A percentile compares a stretch with the other conserved stretches of the same genome.
phyloP scores from a whole-genome alignment of 2,329 filamentous ascomycete genomes.

The Hypoxylon sp. region DNA sequence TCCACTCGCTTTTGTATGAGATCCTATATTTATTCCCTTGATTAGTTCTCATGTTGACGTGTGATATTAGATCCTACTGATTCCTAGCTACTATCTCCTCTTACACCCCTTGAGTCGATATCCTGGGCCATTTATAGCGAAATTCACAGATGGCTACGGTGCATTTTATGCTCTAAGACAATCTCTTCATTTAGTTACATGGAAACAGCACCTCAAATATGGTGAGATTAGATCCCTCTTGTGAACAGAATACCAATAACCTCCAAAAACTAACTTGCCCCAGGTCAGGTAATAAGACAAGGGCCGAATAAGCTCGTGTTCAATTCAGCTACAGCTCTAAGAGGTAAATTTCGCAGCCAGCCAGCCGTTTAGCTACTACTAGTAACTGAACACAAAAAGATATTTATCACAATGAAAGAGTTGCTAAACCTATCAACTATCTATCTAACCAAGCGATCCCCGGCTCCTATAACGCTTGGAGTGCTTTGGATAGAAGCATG shows the following conservation, averaged over 20 bases:
- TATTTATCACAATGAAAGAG: constrained; percentile 41
- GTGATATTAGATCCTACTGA: constrained; percentile 2
- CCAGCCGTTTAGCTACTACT: neutral
- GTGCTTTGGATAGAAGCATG: constrained; percentile 33
- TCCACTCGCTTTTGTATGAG: neutral
- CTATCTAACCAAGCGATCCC: constrained; percentile 32
- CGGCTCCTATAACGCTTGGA: constrained; percentile 34
- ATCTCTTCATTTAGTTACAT: constrained; percentile 36
- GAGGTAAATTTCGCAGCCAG: constrained; percentile 15
- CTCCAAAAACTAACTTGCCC: neutral
- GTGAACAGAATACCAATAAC: neutral
- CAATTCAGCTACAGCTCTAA: constrained; percentile 40
- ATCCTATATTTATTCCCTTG: neutral
- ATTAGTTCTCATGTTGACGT: neutral
- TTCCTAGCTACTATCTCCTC: constrained; percentile 23
- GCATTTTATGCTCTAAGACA: constrained; percentile 38
- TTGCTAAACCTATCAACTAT: constrained; percentile 40
- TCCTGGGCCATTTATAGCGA: constrained; percentile 42
- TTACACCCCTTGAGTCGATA: constrained; percentile 38
- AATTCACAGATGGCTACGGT: constrained; percentile 42
- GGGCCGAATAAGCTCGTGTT: constrained; percentile 46
- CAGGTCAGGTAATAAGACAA: constrained; percentile 41
- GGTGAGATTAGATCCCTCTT: constrained; percentile 14
- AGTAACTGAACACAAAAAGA: constrained; percentile 26
- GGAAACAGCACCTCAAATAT: constrained; percentile 35